phyloP scores from a whole-genome alignment of 2,329 filamentous ascomycete species.

The Hymenoscyphus repandus region DNA sequence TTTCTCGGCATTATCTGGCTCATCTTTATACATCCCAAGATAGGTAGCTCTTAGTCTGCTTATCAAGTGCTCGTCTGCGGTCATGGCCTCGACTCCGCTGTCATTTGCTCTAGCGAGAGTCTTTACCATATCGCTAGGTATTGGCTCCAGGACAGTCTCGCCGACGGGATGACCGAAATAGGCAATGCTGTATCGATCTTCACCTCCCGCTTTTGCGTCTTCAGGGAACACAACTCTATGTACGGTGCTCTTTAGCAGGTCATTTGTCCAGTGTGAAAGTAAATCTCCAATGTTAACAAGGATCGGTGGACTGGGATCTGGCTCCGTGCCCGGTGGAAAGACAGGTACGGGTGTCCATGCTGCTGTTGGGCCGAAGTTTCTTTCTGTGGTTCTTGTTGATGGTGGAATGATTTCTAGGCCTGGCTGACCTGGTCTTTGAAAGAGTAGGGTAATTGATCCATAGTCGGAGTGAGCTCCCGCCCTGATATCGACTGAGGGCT shows the following conservation, averaged over 20 bases:
- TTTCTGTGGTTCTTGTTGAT: constrained; percentile 19
- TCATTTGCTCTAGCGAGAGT: constrained; percentile 31
- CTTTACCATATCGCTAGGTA: constrained; percentile 55
- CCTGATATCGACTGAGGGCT: constrained; percentile 60
- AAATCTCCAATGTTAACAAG: constrained; percentile 67
- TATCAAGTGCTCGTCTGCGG: constrained; percentile 58
- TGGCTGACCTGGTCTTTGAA: constrained; percentile 78
- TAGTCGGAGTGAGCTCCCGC: constrained; percentile 90
- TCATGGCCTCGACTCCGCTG: constrained; percentile 49
- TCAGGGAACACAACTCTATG: constrained; percentile 76
- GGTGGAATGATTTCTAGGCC: constrained; percentile 76
- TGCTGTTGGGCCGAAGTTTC: constrained; percentile 33
- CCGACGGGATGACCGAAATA: constrained; percentile 64
- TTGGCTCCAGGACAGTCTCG: constrained; percentile 45
- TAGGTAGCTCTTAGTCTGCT: constrained; percentile 58
- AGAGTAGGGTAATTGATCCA: constrained; percentile 67
- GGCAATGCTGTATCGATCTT: constrained; percentile 59
- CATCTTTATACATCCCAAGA: constrained; percentile 46
- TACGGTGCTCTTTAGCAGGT: constrained; percentile 78
- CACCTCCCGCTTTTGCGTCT: constrained; percentile 41
- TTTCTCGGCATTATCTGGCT: constrained; percentile 19
- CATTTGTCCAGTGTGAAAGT: constrained; percentile 84
- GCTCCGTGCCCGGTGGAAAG: constrained; percentile 52
- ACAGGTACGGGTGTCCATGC: constrained; percentile 64
- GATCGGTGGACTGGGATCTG: constrained; percentile 61